Evolutionary conservation across 768 basidiomycete species (phyloP), one percentile per base, ranked within the genome.

Genomic region (Cytidiella melzeri): DNA sequence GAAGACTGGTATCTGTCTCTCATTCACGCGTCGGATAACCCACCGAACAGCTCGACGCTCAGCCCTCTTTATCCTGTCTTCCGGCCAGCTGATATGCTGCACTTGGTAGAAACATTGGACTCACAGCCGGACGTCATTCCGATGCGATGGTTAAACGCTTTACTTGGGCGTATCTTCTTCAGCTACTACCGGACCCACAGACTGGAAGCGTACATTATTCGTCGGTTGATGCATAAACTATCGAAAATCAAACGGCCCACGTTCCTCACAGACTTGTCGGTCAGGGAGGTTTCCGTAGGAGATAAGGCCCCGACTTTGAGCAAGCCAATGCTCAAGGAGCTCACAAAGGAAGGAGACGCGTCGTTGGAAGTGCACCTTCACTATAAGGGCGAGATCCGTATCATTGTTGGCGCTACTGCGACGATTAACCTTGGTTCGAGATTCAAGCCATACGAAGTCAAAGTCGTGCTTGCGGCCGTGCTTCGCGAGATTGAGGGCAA

Each of bases 291-390:
- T 43, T 85, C 87, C 36, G 84, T 96, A 43, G 95, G 95, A 9
- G 80, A 81, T 57, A 82, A 73, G 46, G 76, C 89, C 0, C 92
- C 94, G 2, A 87, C 87, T 55, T 76, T 98, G 54, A 91, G 87
- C 74, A 95, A 94, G 56, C 96, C 96, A 3, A 97, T 98, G 95
- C 74, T 99, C 48, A 98, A 98, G 69, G 92, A 97, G 59, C 81
- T 97, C 47, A 95, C 92, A 1, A 83, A 85, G 56, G 92, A 96
- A 49, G 96, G 96, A 15, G 90, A 95, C 55, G 92, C 92, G 0
- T 77, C 90, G 4, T 71, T 98, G 61, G 95, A 97, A 61, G 79
- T 94, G 5, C 84, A 87, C 54, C 67, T 95, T 21, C 74, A 73
- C 11, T 94, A 88, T 73, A 85, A 87, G 63, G 92, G 93, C 41